These are phyloP conservation scores for Globisporangium middletonii DNA, from an alignment of 352 stramenopile genomes.

Conservation along the genomic window DNA sequence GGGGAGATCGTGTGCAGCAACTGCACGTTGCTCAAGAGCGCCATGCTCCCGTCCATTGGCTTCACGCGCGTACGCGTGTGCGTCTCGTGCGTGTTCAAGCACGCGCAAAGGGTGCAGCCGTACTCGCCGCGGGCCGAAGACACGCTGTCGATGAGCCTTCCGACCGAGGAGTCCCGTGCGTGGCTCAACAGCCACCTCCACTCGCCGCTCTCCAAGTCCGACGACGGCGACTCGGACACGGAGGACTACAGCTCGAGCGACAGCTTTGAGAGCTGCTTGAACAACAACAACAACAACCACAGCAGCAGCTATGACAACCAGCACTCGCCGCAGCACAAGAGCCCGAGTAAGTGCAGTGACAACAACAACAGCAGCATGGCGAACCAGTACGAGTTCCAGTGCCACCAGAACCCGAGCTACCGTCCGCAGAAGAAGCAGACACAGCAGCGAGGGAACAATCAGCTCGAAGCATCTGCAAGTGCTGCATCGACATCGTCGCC, in stretches of 20 bases:
- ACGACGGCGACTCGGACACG: conserved; percentile 36
- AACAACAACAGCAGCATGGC: conserved; percentile 17
- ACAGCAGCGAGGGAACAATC: conserved; percentile 16
- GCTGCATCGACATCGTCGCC: background rate
- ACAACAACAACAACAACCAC: conserved; percentile 24
- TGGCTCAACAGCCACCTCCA: conserved; percentile 63
- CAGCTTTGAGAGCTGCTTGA: conserved; percentile 12
- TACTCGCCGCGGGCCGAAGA: background rate
- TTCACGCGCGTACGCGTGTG: conserved; percentile 73
- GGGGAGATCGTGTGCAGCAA: conserved; percentile 78
- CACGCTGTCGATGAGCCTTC: conserved; percentile 18
- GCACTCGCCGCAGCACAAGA: conserved; percentile 8
- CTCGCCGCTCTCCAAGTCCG: conserved; percentile 42
- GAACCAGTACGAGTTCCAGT: conserved; percentile 1
- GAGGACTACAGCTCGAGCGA: conserved; percentile 16
- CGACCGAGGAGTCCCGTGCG: conserved; percentile 32
- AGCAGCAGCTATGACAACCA: conserved; percentile 10
- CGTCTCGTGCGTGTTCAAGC: conserved; percentile 69
- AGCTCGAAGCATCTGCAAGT: background rate
- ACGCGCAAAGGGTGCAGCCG: conserved; percentile 12
- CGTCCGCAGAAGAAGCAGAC: background rate
- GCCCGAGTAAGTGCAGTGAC: conserved; percentile 6
- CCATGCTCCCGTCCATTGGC: conserved; percentile 39
- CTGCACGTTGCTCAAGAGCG: conserved; percentile 73
- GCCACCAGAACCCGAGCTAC: conserved; percentile 9